Base-by-base conservation (phyloP, 257 asterid genomes). In the Thymus mandschuricus region DNA sequence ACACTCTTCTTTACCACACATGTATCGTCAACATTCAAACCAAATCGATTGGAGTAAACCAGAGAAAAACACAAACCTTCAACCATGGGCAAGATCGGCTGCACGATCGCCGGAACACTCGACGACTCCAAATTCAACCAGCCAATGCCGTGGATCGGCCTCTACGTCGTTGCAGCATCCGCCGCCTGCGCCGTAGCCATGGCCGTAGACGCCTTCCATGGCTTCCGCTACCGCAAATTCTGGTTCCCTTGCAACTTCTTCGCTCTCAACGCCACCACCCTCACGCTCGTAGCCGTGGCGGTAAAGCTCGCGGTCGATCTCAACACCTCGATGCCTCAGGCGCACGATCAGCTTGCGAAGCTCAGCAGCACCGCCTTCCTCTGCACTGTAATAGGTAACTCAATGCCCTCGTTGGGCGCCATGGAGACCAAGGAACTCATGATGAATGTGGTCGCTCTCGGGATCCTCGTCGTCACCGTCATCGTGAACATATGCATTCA, bases 171-270 rank as follows among this genome's bases (percentile, higher is more conserved):
- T 13, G 80, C 80, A 44, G 95, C 96, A 8, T 85, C 91, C 1
- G 91, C 93, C 63, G 87, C 84, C 9, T 88, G 93, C 35, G 80
- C 89, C 3, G 6, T 82, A 9, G 91, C 88, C 48, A 88, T 88
- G 91, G 76, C 80, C 0, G 2, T 63, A 2, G 95, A 88, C 38
- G 73, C 80, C 70, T 64, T 86, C n/a, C 88, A 82, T 3, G 89
- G 88, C 13, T 62, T 85, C 54, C 79, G 84, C 8, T 66, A 75
- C 56, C 41, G 82, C 7, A 84, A 84, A 45, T 52, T 79, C 65
- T 85, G 92, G 94, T 91, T 93, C 76, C 97, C 97, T 1, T 81
- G 83, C 88, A 89, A 84, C 64, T 86, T 46, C 84, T 91, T 89
- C 68, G 86, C 98, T 5, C 84, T 93, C 45, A 93, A 93, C 6